These are phyloP conservation scores for Cystofilobasidium bisporidii DNA, from an alignment of 768 basidiomycete species.

Conservation along the genomic window DNA sequence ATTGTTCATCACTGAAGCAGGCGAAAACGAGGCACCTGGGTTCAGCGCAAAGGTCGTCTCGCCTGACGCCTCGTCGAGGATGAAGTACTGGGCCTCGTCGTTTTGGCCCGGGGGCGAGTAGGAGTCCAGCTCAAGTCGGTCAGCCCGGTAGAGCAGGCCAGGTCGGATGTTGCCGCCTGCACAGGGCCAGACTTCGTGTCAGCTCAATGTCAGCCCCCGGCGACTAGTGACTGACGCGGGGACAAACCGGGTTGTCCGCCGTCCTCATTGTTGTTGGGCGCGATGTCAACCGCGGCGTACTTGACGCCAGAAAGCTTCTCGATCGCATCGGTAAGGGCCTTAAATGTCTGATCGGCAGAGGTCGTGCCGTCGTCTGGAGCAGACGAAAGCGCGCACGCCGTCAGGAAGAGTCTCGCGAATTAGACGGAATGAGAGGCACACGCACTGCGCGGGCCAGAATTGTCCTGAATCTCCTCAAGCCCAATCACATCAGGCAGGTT, in stretches of 20 bases:
- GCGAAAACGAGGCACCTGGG: not conserved
- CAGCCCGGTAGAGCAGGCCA: conserved; percentile 44
- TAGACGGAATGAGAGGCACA: too few species aligned
- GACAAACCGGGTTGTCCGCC: conserved; percentile 42
- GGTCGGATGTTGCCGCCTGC: conserved; percentile 58
- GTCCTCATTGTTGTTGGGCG: conserved; percentile 51
- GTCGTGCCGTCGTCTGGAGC: not conserved
- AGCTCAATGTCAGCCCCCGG: not conserved
- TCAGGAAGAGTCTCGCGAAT: not conserved
- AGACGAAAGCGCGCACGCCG: not conserved
- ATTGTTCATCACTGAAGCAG: too few species aligned
- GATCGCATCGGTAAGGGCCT: conserved; percentile 42
- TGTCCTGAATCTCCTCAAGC: conserved; percentile 58
- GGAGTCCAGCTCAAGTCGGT: not conserved
- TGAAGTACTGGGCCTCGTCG: conserved; percentile 3
- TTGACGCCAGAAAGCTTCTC: conserved; percentile 34
- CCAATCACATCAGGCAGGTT: conserved; percentile 53
- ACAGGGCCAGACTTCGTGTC: conserved; percentile 24
- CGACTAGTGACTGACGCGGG: not conserved
- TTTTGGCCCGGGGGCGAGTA: conserved; percentile 12
- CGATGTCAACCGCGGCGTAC: conserved; percentile 41
- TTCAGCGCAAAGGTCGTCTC: conserved; percentile 10
- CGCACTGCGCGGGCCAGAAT: conserved; percentile 30
- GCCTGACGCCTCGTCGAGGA: not conserved
- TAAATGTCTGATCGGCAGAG: not conserved